phyloP scores from a whole-genome alignment of 345 rosid genomes.

The Ceriops decandra region DNA sequence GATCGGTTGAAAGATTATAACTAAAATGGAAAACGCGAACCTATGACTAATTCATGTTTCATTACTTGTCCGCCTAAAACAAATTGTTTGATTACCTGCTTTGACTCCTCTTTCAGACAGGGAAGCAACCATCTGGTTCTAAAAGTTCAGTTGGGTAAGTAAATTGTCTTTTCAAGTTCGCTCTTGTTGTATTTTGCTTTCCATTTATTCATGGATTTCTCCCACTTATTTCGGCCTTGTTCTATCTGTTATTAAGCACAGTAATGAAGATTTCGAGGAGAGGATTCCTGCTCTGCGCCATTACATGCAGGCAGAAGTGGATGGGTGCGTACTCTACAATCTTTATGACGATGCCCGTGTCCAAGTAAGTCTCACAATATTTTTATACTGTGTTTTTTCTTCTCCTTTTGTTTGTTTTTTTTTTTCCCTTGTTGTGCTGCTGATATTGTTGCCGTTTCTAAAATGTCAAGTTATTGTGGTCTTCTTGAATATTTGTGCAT shows the following conservation, averaged over 20 bases:
- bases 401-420: too few species aligned
- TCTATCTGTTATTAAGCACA: not conserved
- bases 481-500: not conserved
- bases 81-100: not conserved
- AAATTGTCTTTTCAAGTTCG: too few species aligned
- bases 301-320: slow-evolving; percentile 42
- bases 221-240: not conserved
- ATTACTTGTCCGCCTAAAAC: not conserved
- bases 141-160: slow-evolving; percentile 31
- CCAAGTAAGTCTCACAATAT: slow-evolving; percentile 30
- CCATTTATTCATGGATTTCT: not conserved
- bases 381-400: not conserved
- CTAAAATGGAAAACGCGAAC: too few species aligned
- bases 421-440: too few species aligned
- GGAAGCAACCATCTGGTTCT: slow-evolving; percentile 2
- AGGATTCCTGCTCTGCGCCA: slow-evolving; percentile 46
- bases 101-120: slow-evolving; percentile 19
- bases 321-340: slow-evolving; percentile 31
- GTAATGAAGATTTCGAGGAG: slow-evolving; percentile 31
- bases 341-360: slow-evolving; percentile 67
- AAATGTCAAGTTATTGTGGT: not conserved
- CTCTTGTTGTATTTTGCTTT: not conserved
- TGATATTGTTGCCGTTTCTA: too few species aligned
- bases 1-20: not conserved
- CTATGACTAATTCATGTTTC: not conserved